Conservation (phyloP, 345 rosid genomes). For the Syzygium oleosum region DNA sequence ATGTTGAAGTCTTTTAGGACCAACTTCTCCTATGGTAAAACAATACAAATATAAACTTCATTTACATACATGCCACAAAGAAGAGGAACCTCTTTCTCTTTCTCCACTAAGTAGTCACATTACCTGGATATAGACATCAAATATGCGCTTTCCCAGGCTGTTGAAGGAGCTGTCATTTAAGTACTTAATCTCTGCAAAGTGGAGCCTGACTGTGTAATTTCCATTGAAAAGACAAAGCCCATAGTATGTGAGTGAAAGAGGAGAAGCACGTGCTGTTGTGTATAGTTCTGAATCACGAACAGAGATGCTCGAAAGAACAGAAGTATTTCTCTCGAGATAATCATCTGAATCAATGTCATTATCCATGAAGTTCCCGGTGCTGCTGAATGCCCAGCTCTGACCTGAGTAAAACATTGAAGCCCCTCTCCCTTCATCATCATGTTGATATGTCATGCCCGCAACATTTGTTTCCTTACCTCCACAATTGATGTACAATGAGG, state of each 20-base stretch:
- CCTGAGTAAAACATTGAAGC: conserved; percentile 49
- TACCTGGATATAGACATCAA: conserved; percentile 82
- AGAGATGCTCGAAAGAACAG: conserved; percentile 38
- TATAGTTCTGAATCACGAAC: conserved; percentile 29
- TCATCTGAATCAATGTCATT: conserved; percentile 49
- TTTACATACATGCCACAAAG: not conserved
- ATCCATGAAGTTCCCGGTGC: conserved; percentile 90
- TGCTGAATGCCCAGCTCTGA: conserved; percentile 73
- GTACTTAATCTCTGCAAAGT: conserved; percentile 78
- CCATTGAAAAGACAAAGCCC: conserved; percentile 75
- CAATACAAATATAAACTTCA: not conserved
- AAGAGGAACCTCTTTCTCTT: not conserved
- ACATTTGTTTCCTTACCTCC: conserved; percentile 51
- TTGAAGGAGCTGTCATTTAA: conserved; percentile 36
- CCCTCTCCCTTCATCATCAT: conserved; percentile 56
- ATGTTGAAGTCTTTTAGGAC: conserved; percentile 53
- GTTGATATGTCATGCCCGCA: conserved; percentile 30
- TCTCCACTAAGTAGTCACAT: not conserved
- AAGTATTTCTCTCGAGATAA: conserved; percentile 40
- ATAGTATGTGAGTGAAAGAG: conserved; percentile 73
- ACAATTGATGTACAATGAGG: conserved; percentile 61
- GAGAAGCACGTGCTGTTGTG: conserved; percentile 61
- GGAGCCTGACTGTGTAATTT: conserved; percentile 70
- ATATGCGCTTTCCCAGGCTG: conserved; percentile 64
- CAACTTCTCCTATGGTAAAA: conserved; percentile 32